Evolutionary conservation across 495 filamentous ascomycete species (phyloP), one percentile per base, ranked within the genome.

Genomic region (Podospora bellae-mahoneyi): DNA sequence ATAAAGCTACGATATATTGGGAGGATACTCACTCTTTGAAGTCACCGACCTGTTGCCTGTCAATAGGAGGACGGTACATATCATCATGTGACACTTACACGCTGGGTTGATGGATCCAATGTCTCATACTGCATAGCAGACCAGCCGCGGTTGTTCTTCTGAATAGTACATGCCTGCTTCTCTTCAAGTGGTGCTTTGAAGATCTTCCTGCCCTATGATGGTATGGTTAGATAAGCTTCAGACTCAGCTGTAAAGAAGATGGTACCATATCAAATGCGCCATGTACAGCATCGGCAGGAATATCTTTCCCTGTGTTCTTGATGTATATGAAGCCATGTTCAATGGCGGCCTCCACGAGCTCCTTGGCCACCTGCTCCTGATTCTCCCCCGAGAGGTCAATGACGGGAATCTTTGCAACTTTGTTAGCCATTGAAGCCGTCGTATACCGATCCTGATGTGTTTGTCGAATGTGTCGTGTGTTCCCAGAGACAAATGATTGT

Each of bases 321-420:
- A 98, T 87, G 78, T 95, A 98, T 34, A 97, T 84, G 74, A 98
- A 98, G 60, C 94, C 94, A 77, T 92, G 88, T 28, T 88, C 85
- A 44, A 89, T 83, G 7, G 92, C 92, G 1, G 94, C 95, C 66
- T 92, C 85, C 32, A 97, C 87, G 44, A 97, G 84, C 56, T 89
- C 80, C 68, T 86, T 85, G 62, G 92, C 91, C 65, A 88, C 86
- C 70, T 86, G 66, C 2, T 80, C 71, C 71, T 85, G 78, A 68
- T 87, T 79, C 27, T 80, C 79, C 56, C 82, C 80, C 3, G 85
- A 88, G 73, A 98, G 87, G 74, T 97, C 89, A 71, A 98, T 91
- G 70, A 96, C 80, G 13, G 94, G 92, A 30, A 97, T 91, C 23
- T 85, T 85, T 64, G 87, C 81, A 28, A 79, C 70, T 64, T 68